Evolutionary conservation across 73 alveolate genomes (phyloP).

Genomic region (Paramecium caudatum): DNA sequence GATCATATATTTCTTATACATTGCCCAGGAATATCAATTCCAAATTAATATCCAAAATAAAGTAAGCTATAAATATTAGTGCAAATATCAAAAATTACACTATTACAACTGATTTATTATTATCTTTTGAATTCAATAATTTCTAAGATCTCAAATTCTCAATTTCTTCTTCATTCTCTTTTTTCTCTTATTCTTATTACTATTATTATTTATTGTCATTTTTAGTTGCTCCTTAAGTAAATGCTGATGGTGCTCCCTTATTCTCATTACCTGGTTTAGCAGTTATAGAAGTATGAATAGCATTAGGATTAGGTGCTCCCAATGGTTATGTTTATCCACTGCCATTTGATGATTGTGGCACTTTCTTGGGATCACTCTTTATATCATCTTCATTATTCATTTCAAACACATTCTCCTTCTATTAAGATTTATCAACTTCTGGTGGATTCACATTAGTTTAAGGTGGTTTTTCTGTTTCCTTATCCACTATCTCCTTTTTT

Average conservation of each 20-base stretch:
- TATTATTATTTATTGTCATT: conserved; percentile 23
- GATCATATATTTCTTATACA: conserved; percentile 65
- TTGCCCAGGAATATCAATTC: conserved; percentile 24
- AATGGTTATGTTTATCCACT: conserved; percentile 18
- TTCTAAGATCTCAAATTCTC: conserved; percentile 64
- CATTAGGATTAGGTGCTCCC: conserved; percentile 49
- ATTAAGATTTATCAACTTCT: not conserved
- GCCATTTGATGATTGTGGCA: not conserved
- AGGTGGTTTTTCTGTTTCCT: conserved; percentile 26
- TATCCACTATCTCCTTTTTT: conserved; percentile 25
- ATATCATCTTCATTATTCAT: conserved; percentile 65
- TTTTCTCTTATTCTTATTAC: conserved; percentile 62
- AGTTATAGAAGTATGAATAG: conserved; percentile 58
- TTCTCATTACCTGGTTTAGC: not conserved
- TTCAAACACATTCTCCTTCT: conserved; percentile 51
- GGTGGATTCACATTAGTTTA: conserved; percentile 9
- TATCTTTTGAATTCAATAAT: conserved; percentile 70
- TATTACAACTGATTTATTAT: conserved; percentile 70
- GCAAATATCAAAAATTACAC: conserved; percentile 68
- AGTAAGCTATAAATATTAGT: conserved; percentile 63
- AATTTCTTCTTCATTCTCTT: conserved; percentile 72
- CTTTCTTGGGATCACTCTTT: not conserved
- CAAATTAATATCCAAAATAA: conserved; percentile 43
- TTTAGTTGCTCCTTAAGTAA: conserved; percentile 64
- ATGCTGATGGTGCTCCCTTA: conserved; percentile 11